Evolutionary conservation across 2,329 filamentous ascomycete genomes (phyloP).

Genomic region (Calonectria pseudoturangicola): DNA sequence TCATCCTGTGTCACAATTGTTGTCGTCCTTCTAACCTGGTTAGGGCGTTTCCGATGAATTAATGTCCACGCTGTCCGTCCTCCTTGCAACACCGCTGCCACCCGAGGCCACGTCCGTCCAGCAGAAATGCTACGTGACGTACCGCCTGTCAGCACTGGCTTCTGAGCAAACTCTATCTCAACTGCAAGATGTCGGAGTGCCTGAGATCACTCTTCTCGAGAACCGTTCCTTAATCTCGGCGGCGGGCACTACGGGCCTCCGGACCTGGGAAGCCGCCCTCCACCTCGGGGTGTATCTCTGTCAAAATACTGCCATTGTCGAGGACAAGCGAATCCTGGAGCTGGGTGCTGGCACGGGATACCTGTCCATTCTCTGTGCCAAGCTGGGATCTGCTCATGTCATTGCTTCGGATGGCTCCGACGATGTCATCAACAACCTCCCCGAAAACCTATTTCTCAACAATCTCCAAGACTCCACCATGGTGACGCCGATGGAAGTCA

Average conservation of each 20-base stretch:
- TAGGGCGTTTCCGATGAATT: constrained; percentile 91
- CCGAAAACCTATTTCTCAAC: constrained; percentile 82
- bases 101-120: constrained; percentile 80
- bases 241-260: constrained; percentile 82
- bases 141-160: constrained; percentile 67
- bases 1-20: not conserved
- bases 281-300: constrained; percentile 83
- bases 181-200: constrained; percentile 11
- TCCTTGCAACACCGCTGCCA: constrained; percentile 79
- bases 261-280: constrained; percentile 88
- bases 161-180: constrained; percentile 35
- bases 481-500: constrained; percentile 73
- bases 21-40: constrained; percentile 46
- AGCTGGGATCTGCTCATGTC: constrained; percentile 75
- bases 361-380: constrained; percentile 83
- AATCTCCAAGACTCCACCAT: constrained; percentile 69
- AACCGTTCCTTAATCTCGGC: constrained; percentile 81
- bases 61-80: constrained; percentile 79
- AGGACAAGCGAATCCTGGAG: constrained; percentile 78
- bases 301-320: constrained; percentile 65
- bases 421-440: constrained; percentile 80
- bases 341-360: constrained; percentile 87
- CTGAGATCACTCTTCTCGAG: constrained; percentile 78
- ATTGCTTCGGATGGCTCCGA: constrained; percentile 85
- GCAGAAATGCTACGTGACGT: constrained; percentile 84